Evolutionary conservation across 768 basidiomycete species (phyloP), one percentile per base, ranked within the genome.

Genomic region (Tricholoma bakamatsutake): DNA sequence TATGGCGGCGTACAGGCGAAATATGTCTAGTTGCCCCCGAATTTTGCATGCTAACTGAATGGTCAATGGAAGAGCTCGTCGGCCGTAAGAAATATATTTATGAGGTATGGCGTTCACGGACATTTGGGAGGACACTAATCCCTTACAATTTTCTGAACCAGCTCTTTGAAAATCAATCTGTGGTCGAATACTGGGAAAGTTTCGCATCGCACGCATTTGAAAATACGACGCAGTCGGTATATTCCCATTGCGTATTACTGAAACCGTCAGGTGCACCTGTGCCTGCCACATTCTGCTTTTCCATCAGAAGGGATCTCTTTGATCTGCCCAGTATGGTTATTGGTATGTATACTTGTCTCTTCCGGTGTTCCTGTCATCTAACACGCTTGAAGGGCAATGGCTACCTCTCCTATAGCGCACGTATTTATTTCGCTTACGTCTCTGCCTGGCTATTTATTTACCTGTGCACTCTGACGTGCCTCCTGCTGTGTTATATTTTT

Each of bases 1-100:
- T 96, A 10, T 99, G 96, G 96, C 86, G 97, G 45, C 81, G 97
- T 50, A 99, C 97, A 17, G 97, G 97, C 63, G 97, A 99, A 73
- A 94, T 99, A 24, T 95, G 93, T 66, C 85, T 97, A 46, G 97
- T 94, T 47, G 95, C 94, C 0, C 90, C 93, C 5, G 97, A 99
- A 71, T 98, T 99, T 67, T 91, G 88, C 69, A 87, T 92, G 80
- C 76, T 99, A 59, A 94, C 93, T 8, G 92, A 89, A 62, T 95
- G 93, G 90, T 82, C 83, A 8, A 79, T 87, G 70, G 87, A 90
- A 59, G 93, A 98, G 60, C 78, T 99, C 37, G 71, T 78, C 30
- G 78, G 79, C 24, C 75, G 73, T 45, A 78, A 80, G 69, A 82
- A 81, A 64, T 81, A 78, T 66, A 84, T 86, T 53, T 86, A 85